These are phyloP conservation scores for Termitomyces sp. DNA, from an alignment of 1,284 basidiomycete genomes.

Conservation along the genomic window DNA sequence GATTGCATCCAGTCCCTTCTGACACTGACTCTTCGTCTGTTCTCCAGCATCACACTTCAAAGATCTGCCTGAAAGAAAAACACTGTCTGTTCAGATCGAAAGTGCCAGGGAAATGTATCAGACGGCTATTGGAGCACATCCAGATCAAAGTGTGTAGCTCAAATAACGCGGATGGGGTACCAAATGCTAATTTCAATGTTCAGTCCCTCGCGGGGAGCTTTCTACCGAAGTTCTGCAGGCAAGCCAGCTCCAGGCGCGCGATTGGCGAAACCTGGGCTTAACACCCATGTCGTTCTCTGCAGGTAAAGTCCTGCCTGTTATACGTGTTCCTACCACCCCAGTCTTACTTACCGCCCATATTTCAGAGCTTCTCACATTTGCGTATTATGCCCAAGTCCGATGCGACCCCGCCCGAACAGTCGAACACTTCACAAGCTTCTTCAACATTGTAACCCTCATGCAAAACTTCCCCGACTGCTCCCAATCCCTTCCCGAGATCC, in stretches of 20 bases:
- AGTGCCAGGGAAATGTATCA: constrained; percentile 65
- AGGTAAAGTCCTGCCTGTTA: constrained; percentile 34
- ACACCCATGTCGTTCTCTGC: constrained; percentile 59
- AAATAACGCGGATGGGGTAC: background rate
- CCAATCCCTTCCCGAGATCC: constrained; percentile 46
- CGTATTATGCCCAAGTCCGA: constrained; percentile 71
- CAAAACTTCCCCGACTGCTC: constrained; percentile 38
- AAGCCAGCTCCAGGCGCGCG: constrained; percentile 30
- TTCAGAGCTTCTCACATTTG: constrained; percentile 66
- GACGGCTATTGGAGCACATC: constrained; percentile 65
- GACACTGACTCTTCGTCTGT: constrained; percentile 1
- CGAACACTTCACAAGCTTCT: constrained; percentile 56
- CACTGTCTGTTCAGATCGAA: constrained; percentile 49
- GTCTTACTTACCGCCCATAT: background rate
- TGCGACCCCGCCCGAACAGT: constrained; percentile 64
- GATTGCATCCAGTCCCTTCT: constrained; percentile 11
- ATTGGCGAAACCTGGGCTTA: constrained; percentile 52
- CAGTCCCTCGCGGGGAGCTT: constrained; percentile 51
- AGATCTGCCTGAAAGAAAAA: constrained; percentile 29
- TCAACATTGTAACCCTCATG: constrained; percentile 44
- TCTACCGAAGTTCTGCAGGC: constrained; percentile 33
- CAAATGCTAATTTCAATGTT: background rate
- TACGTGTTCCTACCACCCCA: background rate
- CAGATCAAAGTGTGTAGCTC: constrained; percentile 59
- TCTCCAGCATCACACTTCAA: constrained; percentile 30